Evolutionary conservation across 345 rosid genomes (phyloP).

Genomic region (Euphorbia tirucalli): DNA sequence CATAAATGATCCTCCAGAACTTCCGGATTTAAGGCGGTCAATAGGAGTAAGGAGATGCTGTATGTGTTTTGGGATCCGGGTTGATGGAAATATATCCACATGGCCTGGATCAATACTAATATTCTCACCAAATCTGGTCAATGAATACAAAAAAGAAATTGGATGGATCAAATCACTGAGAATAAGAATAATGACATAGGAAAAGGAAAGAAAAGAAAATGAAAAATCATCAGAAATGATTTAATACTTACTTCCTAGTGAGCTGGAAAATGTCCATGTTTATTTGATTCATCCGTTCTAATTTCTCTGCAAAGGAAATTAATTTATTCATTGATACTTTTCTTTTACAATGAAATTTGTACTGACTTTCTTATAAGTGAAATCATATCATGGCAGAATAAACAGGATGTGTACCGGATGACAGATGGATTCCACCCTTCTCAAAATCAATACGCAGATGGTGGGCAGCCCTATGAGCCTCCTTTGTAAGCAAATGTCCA

Average conservation of each 20-base stretch:
- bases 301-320: constrained; percentile 56
- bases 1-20: constrained; percentile 35
- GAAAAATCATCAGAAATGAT: neutral
- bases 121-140: constrained; percentile 74
- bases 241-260: constrained; percentile 63
- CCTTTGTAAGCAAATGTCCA: constrained; percentile 55
- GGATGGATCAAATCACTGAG: constrained; percentile 14
- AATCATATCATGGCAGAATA: constrained; percentile 13
- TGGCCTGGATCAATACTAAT: constrained; percentile 71
- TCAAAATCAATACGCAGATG: constrained; percentile 78
- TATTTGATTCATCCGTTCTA: constrained; percentile 72
- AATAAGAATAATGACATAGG: neutral
- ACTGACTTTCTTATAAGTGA: constrained; percentile 1
- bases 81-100: constrained; percentile 76
- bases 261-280: constrained; percentile 57
- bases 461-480: constrained; percentile 80
- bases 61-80: constrained; percentile 65
- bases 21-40: constrained; percentile 34
- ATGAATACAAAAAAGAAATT: constrained; percentile 11
- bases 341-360: constrained; percentile 6
- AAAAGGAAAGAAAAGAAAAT: neutral
- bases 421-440: constrained; percentile 93
- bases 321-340: constrained; percentile 2
- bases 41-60: constrained; percentile 64
- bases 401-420: constrained; percentile 45